Conservation (phyloP, 441 rosid genomes). For the Pelargonium myrrhifolium region DNA sequence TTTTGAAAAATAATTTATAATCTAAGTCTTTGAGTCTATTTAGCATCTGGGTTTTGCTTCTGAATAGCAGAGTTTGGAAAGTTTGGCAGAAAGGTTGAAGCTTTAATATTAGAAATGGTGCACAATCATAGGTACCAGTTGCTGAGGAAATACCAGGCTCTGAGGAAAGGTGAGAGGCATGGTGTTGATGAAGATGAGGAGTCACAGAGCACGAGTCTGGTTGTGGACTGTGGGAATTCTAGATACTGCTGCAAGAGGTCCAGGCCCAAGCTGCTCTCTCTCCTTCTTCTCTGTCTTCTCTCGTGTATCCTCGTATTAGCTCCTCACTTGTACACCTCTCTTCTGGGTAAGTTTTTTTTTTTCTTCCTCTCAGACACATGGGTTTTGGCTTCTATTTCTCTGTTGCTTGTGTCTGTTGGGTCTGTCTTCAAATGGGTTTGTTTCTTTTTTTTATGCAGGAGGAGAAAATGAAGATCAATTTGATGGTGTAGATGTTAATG, state of each 20-base stretch:
- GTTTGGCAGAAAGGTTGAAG: neutral
- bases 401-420: neutral
- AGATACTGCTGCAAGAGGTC: constrained; percentile 32
- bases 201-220: constrained; percentile 17
- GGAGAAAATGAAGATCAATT: constrained; percentile 29
- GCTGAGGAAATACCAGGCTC: constrained; percentile 14
- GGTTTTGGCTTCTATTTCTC: neutral
- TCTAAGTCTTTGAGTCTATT: neutral
- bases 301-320: constrained; percentile 50
- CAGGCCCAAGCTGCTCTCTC: constrained; percentile 52
- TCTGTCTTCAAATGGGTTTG: neutral
- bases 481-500: constrained; percentile 23
- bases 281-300: constrained; percentile 50
- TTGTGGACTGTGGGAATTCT: constrained; percentile 24
- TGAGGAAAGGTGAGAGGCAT: constrained; percentile 25
- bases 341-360: constrained; percentile 35
- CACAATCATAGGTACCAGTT: constrained; percentile 34
- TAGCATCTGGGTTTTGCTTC: neutral
- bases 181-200: constrained; percentile 30
- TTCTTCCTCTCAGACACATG: neutral
- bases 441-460: constrained; percentile 31
- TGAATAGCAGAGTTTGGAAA: neutral
- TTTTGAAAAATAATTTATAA: neutral
- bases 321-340: constrained; percentile 42
- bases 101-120: constrained; percentile 28